A percentile compares a stretch with the other conserved stretches of the same genome.
phyloP scores from a whole-genome alignment of 2,329 filamentous ascomycete species.

The Aaosphaeria pasadenensis region DNA sequence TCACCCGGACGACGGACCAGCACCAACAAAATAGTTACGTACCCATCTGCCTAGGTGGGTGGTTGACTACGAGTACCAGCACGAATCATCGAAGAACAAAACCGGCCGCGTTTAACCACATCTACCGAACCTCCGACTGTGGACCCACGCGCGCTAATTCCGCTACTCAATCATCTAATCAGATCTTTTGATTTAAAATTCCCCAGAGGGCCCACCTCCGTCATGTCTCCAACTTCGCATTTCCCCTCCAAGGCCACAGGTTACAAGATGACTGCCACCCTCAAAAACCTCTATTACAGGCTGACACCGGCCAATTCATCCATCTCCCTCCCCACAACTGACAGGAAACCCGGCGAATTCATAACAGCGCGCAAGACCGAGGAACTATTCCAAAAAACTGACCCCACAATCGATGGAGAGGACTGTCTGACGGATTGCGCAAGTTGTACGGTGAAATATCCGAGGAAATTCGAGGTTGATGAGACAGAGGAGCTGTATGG shows the following conservation, averaged over 20 bases:
- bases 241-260: slow-evolving; percentile 11
- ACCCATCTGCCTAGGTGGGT: too few species aligned
- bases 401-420: slow-evolving; percentile 77
- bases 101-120: too few species aligned
- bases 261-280: slow-evolving; percentile 35
- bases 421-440: slow-evolving; percentile 87
- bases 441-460: slow-evolving; percentile 75
- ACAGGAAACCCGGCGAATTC: slow-evolving; percentile 42
- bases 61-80: too few species aligned
- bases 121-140: too few species aligned
- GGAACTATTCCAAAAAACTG: slow-evolving; percentile 70
- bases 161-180: background rate
- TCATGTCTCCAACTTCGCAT: slow-evolving; percentile 12
- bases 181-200: slow-evolving; percentile 10
- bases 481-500: slow-evolving; percentile 79
- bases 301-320: slow-evolving; percentile 26
- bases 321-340: slow-evolving; percentile 25
- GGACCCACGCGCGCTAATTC: background rate
- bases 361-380: slow-evolving; percentile 45
- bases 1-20: too few species aligned
- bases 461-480: slow-evolving; percentile 70
- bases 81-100: too few species aligned
- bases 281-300: slow-evolving; percentile 37
- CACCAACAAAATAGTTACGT: too few species aligned
- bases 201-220: slow-evolving; percentile 1